Evolutionary conservation across 495 filamentous ascomycete species (phyloP).

Genomic region (Aspergillus olivimuriae): DNA sequence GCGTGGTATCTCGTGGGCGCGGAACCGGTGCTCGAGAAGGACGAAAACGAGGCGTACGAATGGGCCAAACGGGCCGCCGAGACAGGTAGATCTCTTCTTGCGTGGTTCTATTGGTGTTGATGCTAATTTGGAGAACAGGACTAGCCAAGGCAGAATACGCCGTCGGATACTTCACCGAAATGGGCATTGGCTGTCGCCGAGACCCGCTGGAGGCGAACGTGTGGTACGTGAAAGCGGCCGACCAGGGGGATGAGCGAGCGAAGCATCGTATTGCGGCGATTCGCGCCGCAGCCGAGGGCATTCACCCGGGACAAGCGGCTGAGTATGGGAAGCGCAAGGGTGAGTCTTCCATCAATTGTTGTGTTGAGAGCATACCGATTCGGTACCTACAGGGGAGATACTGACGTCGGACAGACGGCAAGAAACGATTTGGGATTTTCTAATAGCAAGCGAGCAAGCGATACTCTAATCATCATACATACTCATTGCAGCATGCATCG

Average conservation of each 20-base stretch:
- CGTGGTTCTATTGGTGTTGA: not conserved
- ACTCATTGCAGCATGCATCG: not conserved
- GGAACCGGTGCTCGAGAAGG: slow-evolving; percentile 85
- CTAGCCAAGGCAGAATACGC: slow-evolving; percentile 93
- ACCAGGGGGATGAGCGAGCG: slow-evolving; percentile 84
- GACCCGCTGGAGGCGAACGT: slow-evolving; percentile 94
- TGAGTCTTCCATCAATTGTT: slow-evolving; percentile 10
- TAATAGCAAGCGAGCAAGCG: slow-evolving; percentile 4
- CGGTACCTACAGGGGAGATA: not conserved
- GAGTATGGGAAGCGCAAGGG: slow-evolving; percentile 4
- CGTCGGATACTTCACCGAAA: slow-evolving; percentile 95
- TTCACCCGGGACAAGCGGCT: slow-evolving; percentile 34
- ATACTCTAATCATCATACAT: no score
- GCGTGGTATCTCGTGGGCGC: slow-evolving; percentile 98
- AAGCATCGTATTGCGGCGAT: slow-evolving; percentile 82
- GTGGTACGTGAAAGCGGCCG: slow-evolving; percentile 96
- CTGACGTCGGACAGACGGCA: slow-evolving; percentile 8
- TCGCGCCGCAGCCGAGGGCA: slow-evolving; percentile 73
- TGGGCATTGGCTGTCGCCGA: slow-evolving; percentile 90
- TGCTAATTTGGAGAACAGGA: slow-evolving; percentile 40
- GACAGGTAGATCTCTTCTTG: slow-evolving; percentile 53
- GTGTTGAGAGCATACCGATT: no score
- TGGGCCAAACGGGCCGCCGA: slow-evolving; percentile 88
- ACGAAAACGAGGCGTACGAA: slow-evolving; percentile 93
- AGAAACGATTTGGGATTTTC: slow-evolving; percentile 20